Base-by-base conservation (phyloP, 2,329 filamentous ascomycete genomes). In the Ploettnerulaceae sp. region DNA sequence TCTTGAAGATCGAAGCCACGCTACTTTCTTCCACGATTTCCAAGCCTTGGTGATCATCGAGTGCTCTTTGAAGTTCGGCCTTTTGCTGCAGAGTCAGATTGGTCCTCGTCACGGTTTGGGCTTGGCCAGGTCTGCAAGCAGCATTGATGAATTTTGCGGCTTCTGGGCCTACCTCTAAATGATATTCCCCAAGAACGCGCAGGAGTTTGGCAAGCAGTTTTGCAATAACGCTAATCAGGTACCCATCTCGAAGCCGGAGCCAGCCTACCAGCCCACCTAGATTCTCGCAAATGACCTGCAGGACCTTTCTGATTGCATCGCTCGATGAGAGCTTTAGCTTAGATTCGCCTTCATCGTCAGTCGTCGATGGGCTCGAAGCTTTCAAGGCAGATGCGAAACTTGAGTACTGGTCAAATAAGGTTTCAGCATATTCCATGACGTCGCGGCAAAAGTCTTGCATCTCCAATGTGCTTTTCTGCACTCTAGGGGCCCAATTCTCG, bases 391-490 rank as follows among this genome's bases (percentile, higher is more conserved):
- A 61, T 2, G 87, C 80, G 53, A 98, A 82, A 48, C 96, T 77
- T 40, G 82, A 83, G 64, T 94, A 93, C 57, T 95, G 83, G 31
- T 87, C 82, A 61, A 97, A 86, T 1, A 95, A 75, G 26, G 79
- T 76, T 61, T 95, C 87, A 0, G 91, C 90, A 61, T 95, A 86
- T 59, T 97, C 89, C 79, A 98, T 98, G 11, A 87, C 86, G 62
- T 95, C 89, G 55, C 93, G 83, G 62, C 90, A 96, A 60, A 97
- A 96, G 47, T 95, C 83, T 59, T 89, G 84, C 87, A 98, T 90
- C 44, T 79, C 73, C 15, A 53, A 43, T 65, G 46, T 73, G 67
- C 46, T 69, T 38, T 74, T 76, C 48, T 81, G 71, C n/a, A 86
- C 69, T 37, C 56, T 52, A 28, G 52, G 71, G 54, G 88, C 89